Evolutionary conservation across 306 rosid genomes (phyloP).

Genomic region (Echinosophora koreensis): DNA sequence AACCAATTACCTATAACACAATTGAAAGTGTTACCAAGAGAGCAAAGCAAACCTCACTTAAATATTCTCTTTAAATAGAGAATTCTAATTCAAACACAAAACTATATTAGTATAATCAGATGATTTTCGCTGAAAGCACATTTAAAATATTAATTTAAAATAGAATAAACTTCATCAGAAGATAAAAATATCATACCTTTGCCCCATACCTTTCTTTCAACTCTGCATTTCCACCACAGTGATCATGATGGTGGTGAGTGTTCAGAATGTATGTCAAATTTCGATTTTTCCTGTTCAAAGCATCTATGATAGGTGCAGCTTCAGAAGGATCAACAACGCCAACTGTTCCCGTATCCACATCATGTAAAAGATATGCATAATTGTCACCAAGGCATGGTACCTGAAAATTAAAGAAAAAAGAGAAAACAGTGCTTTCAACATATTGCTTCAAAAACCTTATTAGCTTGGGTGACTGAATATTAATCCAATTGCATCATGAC

Average conservation of each 20-base stretch:
- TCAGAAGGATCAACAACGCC: slow-evolving; percentile 99
- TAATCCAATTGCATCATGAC: not conserved
- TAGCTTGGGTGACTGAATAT: slow-evolving; percentile 23
- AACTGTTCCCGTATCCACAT: slow-evolving; percentile 92
- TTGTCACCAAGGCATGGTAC: slow-evolving; percentile 93
- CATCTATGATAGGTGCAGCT: slow-evolving; percentile 84
- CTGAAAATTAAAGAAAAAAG: slow-evolving; percentile 54
- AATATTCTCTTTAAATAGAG: slow-evolving; percentile 14
- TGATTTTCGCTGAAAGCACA: slow-evolving; percentile 17
- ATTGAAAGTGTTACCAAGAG: slow-evolving; percentile 18
- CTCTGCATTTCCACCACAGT: slow-evolving; percentile 91
- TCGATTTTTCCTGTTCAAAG: slow-evolving; percentile 75
- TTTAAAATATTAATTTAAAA: not conserved
- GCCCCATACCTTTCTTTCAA: slow-evolving; percentile 92
- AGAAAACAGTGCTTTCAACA: not conserved
- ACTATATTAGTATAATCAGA: not conserved
- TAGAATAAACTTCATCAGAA: slow-evolving; percentile 19
- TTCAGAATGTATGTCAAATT: slow-evolving; percentile 93
- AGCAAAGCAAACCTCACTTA: slow-evolving; percentile 9
- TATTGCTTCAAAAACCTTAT: slow-evolving; percentile 16
- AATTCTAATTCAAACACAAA: slow-evolving; percentile 7
- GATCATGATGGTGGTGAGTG: slow-evolving; percentile 94
- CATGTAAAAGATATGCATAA: slow-evolving; percentile 92
- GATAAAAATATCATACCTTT: slow-evolving; percentile 49
- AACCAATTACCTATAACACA: slow-evolving; percentile 84